These are phyloP conservation scores for Begonia peltatifolia DNA, from an alignment of 306 rosid genomes.

Conservation along the genomic window DNA sequence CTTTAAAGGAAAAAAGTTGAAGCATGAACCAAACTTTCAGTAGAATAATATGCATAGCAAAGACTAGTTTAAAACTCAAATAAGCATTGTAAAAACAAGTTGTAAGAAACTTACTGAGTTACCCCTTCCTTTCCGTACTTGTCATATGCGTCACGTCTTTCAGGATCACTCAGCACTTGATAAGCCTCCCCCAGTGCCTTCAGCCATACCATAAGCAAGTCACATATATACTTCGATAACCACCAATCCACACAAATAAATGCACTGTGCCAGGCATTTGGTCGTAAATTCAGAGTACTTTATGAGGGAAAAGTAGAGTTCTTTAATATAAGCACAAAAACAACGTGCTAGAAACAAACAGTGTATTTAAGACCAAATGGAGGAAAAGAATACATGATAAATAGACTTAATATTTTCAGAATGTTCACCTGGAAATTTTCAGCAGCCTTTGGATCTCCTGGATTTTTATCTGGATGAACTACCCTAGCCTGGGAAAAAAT, in stretches of 20 bases:
- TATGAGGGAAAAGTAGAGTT: no score
- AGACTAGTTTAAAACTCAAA: no score
- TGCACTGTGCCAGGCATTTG: no score
- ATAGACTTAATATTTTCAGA: not conserved
- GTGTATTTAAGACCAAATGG: not conserved
- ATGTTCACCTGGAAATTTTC: conserved; percentile 66
- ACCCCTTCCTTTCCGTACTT: conserved; percentile 70
- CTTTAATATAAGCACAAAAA: no score
- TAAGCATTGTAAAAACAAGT: conserved; percentile 3
- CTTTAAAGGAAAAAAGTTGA: no score
- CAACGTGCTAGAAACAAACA: no score
- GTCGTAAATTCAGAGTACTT: no score
- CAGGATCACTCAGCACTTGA: conserved; percentile 91
- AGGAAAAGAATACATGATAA: not conserved
- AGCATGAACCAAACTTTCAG: no score
- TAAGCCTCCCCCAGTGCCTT: conserved; percentile 97
- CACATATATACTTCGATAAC: no score
- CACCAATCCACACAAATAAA: not conserved
- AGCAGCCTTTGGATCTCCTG: conserved; percentile 84
- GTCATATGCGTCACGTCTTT: conserved; percentile 86
- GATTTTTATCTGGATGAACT: conserved; percentile 97
- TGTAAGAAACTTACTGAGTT: conserved; percentile 42
- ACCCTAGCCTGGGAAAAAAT: conserved; percentile 51
- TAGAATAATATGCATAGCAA: no score
- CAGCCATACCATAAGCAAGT: not conserved